phyloP scores from a whole-genome alignment of 1,139 yeast species.

The Torulaspora globosa region DNA sequence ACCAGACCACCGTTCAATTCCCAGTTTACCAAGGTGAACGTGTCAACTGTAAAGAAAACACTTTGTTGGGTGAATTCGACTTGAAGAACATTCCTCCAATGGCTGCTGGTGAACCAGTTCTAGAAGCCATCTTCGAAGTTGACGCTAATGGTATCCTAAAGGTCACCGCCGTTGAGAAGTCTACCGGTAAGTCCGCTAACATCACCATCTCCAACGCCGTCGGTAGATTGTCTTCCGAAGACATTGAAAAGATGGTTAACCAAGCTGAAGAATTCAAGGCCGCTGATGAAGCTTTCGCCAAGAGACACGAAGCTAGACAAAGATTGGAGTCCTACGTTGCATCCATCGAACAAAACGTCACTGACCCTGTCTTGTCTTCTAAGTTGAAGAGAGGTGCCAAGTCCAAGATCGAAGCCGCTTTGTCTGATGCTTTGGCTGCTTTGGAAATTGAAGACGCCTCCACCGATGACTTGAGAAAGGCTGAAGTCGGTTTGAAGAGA shows the following conservation, averaged over 20 bases:
- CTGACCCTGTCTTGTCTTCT: conserved; percentile 97
- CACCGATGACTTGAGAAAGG: conserved; percentile 98
- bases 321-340: conserved; percentile 99
- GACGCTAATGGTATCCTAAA: conserved; percentile 99
- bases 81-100: conserved; percentile 98
- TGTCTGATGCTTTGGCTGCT: conserved; percentile 97
- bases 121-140: conserved; percentile 98
- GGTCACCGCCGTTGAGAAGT: conserved; percentile 99
- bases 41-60: conserved; percentile 99
- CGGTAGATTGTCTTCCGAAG: conserved; percentile 97
- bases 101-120: conserved; percentile 99
- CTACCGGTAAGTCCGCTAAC: conserved; percentile 99
- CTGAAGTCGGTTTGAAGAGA: conserved; percentile 98
- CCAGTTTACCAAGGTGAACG: conserved; percentile 99
- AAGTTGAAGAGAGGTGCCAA: conserved; percentile 97
- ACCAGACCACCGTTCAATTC: conserved; percentile 99
- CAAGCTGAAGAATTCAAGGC: conserved; percentile 99
- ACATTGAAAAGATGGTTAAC: conserved; percentile 96
- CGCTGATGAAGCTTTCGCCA: conserved; percentile 98
- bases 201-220: conserved; percentile 99
- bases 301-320: conserved; percentile 99
- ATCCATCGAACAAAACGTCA: conserved; percentile 92
- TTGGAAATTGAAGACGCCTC: conserved; percentile 94
- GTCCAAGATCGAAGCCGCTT: conserved; percentile 97
- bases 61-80: conserved; percentile 99